Evolutionary conservation across 2,329 filamentous ascomycete genomes (phyloP), one percentile per base, ranked within the genome.

Genomic region (Bipolaris gigantea): DNA sequence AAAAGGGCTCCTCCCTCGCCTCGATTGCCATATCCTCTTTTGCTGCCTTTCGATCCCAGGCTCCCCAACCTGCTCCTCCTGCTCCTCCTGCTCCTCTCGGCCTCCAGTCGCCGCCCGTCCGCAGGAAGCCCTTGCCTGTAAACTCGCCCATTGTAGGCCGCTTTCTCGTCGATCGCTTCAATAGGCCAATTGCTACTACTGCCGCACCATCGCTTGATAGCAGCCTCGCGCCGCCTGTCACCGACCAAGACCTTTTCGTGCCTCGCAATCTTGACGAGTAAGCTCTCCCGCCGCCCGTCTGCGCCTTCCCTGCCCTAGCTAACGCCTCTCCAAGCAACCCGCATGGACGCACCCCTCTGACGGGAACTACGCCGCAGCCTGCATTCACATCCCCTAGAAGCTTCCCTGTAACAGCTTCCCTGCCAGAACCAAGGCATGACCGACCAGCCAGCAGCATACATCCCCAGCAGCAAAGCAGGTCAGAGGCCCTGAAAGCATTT

Each of bases 61-160:
- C 75, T 36, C 73, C 76, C 53, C 67, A 71, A 54, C 68, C 76
- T 36, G 43, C 53, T 9, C 55, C 60, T 25, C 19, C 18, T 30
- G 23, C 36, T 21, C 15, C 21, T 21, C 21, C 76, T 35, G 39
- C 54, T 15, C 54, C 60, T 25, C 42, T 60, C 25, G 61, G 59
- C 11, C 55, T 65, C 52, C 66, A 66, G 58, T 75, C 77, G 57
- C 74, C 77, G 57, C 74, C 76, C 50, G 74, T 83, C 55, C 78
- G 78, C 62, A 77, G 81, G 62, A 84, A 84, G 69, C 81, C 82
- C 63, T 71, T 85, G 57, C 82, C 82, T 57, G 72, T 75, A 55
- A 77, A 77, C 73, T 79, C 80, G 47, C 77, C 80, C 59, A 70
- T 80, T 50, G 73, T 78, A 53, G 69, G 70, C 49, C 76, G 73